These are phyloP conservation scores for Oryza punctata DNA, from an alignment of 176 grass and related monocot species.

Conservation along the genomic window DNA sequence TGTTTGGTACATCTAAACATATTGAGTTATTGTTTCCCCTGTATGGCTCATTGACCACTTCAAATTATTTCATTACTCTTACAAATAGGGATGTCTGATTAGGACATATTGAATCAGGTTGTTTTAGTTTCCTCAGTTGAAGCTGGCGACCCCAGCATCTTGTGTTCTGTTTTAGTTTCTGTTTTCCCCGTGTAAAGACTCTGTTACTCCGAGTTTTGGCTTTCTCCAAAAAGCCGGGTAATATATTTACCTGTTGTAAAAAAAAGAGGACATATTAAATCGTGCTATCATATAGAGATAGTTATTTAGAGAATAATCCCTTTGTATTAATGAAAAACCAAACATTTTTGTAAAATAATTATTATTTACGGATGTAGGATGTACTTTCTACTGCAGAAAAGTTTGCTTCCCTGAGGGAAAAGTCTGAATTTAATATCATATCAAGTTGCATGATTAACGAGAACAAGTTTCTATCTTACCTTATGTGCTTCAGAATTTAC, in stretches of 20 bases:
- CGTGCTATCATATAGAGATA: background rate
- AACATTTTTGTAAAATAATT: background rate
- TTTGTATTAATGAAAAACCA: background rate
- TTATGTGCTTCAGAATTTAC: background rate
- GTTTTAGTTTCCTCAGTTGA: too few relatives aligned
- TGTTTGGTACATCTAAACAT: background rate
- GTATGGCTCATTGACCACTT: background rate
- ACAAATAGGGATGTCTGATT: background rate
- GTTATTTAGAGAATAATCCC: background rate
- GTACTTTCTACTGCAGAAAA: background rate
- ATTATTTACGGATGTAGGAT: background rate
- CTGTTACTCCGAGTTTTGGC: too few relatives aligned
- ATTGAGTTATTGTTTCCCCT: background rate
- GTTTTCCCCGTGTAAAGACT: too few relatives aligned
- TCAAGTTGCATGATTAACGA: background rate
- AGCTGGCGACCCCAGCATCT: too few relatives aligned
- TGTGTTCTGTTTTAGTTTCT: too few relatives aligned
- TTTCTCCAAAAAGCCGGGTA: too few relatives aligned
- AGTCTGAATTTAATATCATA: background rate
- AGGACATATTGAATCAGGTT: conserved; percentile 10
- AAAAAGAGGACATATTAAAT: conserved; percentile 9
- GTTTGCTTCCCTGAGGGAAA: background rate
- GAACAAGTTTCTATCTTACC: background rate
- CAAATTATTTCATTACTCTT: background rate
- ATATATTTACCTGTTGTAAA: too few relatives aligned